These are phyloP conservation scores for Phialophora chinensis DNA, from an alignment of 2,329 filamentous ascomycete genomes.

Conservation along the genomic window DNA sequence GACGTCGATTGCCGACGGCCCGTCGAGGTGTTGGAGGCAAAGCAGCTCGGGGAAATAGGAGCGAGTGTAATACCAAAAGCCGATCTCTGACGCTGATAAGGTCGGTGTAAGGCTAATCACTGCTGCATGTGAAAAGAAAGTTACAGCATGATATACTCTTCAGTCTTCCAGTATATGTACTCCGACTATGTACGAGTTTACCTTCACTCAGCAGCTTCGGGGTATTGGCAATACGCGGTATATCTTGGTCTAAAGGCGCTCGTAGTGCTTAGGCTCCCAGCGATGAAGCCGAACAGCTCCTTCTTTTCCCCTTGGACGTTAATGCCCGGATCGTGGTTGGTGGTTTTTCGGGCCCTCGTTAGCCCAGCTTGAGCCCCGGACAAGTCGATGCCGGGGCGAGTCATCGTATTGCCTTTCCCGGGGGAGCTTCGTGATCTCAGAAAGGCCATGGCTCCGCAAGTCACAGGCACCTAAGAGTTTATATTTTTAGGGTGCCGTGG, in stretches of 20 bases:
- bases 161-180: not conserved
- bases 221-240: constrained; percentile 3
- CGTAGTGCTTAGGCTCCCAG: not conserved
- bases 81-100: not conserved
- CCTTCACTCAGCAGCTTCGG: not conserved
- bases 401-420: not conserved
- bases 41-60: not conserved
- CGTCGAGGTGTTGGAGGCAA: not conserved
- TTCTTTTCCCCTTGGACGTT: not conserved
- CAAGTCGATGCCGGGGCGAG: not conserved
- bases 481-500: not conserved
- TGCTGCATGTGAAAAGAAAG: not conserved
- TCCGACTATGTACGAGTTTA: not conserved
- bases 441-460: not conserved
- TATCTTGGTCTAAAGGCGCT: not conserved
- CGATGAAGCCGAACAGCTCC: not conserved
- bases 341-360: not conserved
- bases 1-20: constrained; percentile 4
- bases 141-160: not conserved
- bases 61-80: not conserved
- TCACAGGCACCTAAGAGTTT: not conserved
- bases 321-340: not conserved
- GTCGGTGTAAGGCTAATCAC: too few relatives aligned
- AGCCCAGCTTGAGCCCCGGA: not conserved
- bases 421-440: not conserved